A percentile compares a stretch with the other conserved stretches of the same genome.
These are phyloP conservation scores for Globisporangium cederbergense DNA, from an alignment of 352 stramenopile genomes.

Conservation along the genomic window DNA sequence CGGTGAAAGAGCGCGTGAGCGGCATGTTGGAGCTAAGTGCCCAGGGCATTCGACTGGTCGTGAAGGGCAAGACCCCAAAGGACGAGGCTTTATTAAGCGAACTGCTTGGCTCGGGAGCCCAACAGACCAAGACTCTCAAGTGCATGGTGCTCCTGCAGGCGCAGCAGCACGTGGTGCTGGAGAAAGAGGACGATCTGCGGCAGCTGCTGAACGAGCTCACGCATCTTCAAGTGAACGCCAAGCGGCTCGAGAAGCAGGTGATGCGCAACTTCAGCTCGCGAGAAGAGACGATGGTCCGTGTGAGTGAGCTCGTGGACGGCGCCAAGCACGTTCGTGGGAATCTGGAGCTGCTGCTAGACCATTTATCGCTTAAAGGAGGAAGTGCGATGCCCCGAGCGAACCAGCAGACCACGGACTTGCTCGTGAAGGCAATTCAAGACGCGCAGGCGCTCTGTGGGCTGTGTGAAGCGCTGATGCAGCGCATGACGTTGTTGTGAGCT, in stretches of 20 bases:
- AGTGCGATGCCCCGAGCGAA: constrained; percentile 11
- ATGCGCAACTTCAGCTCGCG: constrained; percentile 42
- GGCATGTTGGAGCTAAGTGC: constrained; percentile 39
- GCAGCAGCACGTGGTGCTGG: constrained; percentile 53
- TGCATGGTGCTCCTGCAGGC: constrained; percentile 66
- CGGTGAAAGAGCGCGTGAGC: constrained; percentile 49
- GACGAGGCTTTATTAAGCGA: constrained; percentile 30
- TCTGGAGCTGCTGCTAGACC: constrained; percentile 43
- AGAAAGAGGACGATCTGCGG: constrained; percentile 64
- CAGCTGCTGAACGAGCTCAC: constrained; percentile 63
- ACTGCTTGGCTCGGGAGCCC: constrained; percentile 15
- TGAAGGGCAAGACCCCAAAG: constrained; percentile 59
- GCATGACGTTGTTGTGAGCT: constrained; percentile 20
- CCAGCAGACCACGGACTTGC: constrained; percentile 22
- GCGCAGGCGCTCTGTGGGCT: constrained; percentile 19
- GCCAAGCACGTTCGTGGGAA: constrained; percentile 35
- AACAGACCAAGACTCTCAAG: constrained; percentile 33
- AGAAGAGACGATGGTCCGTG: constrained; percentile 48
- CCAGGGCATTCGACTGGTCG: constrained; percentile 42
- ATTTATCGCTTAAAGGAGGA: constrained; percentile 23
- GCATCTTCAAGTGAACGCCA: constrained; percentile 25
- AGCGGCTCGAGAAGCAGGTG: constrained; percentile 42
- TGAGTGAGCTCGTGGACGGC: constrained; percentile 40
- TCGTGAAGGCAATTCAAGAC: constrained; percentile 30
- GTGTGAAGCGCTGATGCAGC: constrained; percentile 28